A percentile compares a stretch with the other conserved stretches of the same genome.
phyloP scores from a whole-genome alignment of 768 basidiomycete genomes.

The Strobilomyces confusus region DNA sequence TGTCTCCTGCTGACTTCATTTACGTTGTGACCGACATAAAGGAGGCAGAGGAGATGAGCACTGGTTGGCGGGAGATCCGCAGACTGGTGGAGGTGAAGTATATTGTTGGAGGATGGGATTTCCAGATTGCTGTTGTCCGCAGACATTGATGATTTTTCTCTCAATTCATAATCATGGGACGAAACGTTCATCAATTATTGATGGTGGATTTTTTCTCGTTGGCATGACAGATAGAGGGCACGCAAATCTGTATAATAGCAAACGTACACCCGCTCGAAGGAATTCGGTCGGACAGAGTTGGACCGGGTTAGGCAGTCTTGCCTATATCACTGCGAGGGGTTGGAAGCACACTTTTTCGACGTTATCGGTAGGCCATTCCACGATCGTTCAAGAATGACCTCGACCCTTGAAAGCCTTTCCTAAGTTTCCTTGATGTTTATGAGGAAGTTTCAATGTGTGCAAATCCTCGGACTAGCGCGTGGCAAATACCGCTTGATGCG shows the following conservation, averaged over 20 bases:
- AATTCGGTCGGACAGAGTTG: neutral
- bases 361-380: no score
- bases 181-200: neutral
- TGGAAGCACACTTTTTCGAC: no score
- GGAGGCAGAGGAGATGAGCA: conserved; percentile 47
- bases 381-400: no score
- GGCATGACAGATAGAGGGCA: conserved; percentile 12
- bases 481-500: no score
- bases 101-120: conserved; percentile 80
- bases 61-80: conserved; percentile 82
- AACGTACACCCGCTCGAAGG: neutral
- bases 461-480: no score
- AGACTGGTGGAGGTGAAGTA: conserved; percentile 80
- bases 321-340: neutral
- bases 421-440: no score
- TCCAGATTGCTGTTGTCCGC: conserved; percentile 81
- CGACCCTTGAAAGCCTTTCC: no score
- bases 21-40: conserved; percentile 62
- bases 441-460: no score
- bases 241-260: conserved; percentile 9
- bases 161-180: neutral
- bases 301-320: neutral
- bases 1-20: conserved; percentile 89
- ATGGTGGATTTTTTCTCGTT: neutral
- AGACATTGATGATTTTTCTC: conserved; percentile 43